Evolutionary conservation across 148 eudicot species (phyloP).

Genomic region (Camellia lanceoleosa): DNA sequence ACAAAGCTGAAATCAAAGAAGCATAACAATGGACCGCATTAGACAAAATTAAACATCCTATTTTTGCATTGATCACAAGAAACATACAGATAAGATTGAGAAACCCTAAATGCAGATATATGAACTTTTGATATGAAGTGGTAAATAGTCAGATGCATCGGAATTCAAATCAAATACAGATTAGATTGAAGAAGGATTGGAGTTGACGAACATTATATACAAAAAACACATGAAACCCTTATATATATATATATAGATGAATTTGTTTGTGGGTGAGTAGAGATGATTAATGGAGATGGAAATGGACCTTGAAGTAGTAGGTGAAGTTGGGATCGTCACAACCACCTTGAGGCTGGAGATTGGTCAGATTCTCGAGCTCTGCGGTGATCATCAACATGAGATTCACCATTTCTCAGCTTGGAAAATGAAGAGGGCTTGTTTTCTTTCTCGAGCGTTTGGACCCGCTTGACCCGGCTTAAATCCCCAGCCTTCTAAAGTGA

Average conservation of each 20-base stretch:
- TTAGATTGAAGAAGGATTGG: not conserved
- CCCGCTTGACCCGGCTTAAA: too few species aligned
- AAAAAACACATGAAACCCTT: not conserved
- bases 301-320: slow-evolving; percentile 72
- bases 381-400: slow-evolving; percentile 59
- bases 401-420: slow-evolving; percentile 56
- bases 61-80: not conserved
- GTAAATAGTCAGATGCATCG: not conserved
- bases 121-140: not conserved
- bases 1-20: not conserved
- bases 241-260: not conserved
- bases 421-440: not conserved
- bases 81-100: not conserved
- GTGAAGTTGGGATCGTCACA: slow-evolving; percentile 70
- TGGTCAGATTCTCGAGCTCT: slow-evolving; percentile 73
- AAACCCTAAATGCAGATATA: not conserved
- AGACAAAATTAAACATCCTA: not conserved
- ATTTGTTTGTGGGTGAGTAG: not conserved
- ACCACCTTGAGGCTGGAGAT: slow-evolving; percentile 75
- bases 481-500: too few species aligned
- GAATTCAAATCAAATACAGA: not conserved
- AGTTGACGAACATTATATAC: not conserved
- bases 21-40: not conserved
- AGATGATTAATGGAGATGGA: not conserved
- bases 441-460: not conserved